Evolutionary conservation across 805 yeast genomes (phyloP).

Genomic region (Candida nemodendra): DNA sequence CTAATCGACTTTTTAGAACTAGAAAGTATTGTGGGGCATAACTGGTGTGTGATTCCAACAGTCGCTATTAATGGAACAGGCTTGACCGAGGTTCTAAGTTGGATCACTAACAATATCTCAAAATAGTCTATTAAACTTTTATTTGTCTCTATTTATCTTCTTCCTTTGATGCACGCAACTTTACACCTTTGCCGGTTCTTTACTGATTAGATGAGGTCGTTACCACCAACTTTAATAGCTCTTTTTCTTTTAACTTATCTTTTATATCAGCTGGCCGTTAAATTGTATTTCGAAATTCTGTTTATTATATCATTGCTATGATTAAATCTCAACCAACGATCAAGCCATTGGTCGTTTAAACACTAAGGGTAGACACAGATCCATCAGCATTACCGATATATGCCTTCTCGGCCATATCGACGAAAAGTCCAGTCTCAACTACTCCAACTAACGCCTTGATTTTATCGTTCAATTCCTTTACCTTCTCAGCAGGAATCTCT

Average conservation of each 20-base stretch:
- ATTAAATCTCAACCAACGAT: no score
- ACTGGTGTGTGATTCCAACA: constrained; percentile 91
- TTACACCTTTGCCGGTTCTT: no score
- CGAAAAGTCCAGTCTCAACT: constrained; percentile 92
- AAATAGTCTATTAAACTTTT: constrained; percentile 1
- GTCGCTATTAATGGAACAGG: constrained; percentile 91
- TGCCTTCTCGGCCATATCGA: constrained; percentile 69
- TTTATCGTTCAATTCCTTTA: constrained; percentile 52
- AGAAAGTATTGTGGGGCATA: constrained; percentile 58
- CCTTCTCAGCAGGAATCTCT: constrained; percentile 50
- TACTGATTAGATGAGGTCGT: no score
- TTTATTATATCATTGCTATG: constrained; percentile 3
- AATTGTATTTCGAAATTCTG: not conserved
- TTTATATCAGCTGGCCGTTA: not conserved
- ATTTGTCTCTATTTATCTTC: no score
- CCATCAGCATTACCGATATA: constrained; percentile 91
- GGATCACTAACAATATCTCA: constrained; percentile 52
- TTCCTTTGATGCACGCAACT: no score
- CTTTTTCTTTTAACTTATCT: not conserved
- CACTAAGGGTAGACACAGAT: constrained; percentile 36
- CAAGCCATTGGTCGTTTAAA: no score
- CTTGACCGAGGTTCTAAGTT: constrained; percentile 78
- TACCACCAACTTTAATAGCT: no score
- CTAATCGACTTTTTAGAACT: constrained; percentile 71
- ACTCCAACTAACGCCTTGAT: constrained; percentile 85